phyloP scores from a whole-genome alignment of 2,329 filamentous ascomycete species.

The Rhinocladiella mackenziei region DNA sequence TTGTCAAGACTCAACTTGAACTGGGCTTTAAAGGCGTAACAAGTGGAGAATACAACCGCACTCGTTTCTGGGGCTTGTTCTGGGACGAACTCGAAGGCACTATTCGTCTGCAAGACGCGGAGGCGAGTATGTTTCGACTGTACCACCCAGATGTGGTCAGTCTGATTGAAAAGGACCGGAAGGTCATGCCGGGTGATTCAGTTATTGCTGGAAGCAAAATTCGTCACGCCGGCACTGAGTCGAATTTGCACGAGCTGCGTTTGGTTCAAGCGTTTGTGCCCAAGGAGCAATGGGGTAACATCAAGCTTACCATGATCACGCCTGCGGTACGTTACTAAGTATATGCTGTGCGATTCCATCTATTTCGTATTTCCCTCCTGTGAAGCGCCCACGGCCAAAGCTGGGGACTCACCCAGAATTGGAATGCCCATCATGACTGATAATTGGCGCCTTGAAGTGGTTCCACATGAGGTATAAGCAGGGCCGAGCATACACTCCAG shows the following conservation, averaged over 20 bases:
- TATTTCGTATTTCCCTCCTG: too few relatives aligned
- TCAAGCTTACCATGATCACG: conserved; percentile 65
- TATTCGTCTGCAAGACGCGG: conserved; percentile 48
- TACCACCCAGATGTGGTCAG: conserved; percentile 61
- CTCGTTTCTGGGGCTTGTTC: conserved; percentile 53
- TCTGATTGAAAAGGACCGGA: conserved; percentile 56
- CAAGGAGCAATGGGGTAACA: conserved; percentile 58
- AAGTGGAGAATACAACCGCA: conserved; percentile 49
- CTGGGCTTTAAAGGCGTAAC: conserved; percentile 61
- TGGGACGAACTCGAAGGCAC: conserved; percentile 55
- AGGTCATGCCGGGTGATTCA: conserved; percentile 49
- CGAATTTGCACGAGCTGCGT: conserved; percentile 55
- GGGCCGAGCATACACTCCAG: conserved; percentile 54
- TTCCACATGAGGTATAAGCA: conserved; percentile 62
- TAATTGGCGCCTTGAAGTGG: conserved; percentile 41
- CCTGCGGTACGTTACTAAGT: conserved; percentile 43
- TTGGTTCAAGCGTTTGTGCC: conserved; percentile 58
- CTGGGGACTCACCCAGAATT: neutral
- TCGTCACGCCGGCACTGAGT: conserved; percentile 54
- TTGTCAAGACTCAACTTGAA: conserved; percentile 62
- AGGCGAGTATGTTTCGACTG: conserved; percentile 51
- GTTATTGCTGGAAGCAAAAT: conserved; percentile 58
- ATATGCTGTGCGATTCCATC: neutral
- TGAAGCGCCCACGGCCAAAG: neutral
- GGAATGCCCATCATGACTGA: neutral